Evolutionary conservation across 495 filamentous ascomycete genomes (phyloP).

Genomic region (Aspergillus asperescens): DNA sequence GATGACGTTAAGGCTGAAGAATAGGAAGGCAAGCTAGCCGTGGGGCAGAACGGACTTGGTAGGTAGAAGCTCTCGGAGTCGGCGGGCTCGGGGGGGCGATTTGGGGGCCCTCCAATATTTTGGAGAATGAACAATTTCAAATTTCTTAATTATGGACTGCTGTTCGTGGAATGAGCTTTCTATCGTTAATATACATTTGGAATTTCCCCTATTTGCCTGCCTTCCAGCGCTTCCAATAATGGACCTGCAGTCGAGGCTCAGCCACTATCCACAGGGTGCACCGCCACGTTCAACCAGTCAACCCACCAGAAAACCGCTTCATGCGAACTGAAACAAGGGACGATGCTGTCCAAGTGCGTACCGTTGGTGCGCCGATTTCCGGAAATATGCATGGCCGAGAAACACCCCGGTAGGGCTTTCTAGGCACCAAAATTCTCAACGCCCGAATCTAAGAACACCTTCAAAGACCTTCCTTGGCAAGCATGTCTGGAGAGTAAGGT

Average conservation of each 20-base stretch:
- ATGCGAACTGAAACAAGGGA: not conserved
- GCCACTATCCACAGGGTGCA: constrained; percentile 11
- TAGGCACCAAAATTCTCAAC: constrained; percentile 22
- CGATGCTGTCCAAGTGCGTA: not conserved
- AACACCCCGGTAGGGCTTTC: not conserved
- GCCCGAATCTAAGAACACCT: not conserved
- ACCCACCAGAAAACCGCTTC: not conserved
- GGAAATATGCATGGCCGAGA: constrained; percentile 3
- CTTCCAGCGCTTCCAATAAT: not conserved
- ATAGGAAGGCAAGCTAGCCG: constrained; percentile 10
- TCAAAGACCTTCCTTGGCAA: constrained; percentile 37
- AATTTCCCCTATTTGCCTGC: not conserved
- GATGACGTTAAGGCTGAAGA: constrained; percentile 21
- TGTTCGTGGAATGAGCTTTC: no score
- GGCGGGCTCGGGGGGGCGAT: constrained; percentile 10
- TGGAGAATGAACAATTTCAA: not conserved
- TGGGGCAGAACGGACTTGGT: constrained; percentile 5
- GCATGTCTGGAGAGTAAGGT: constrained; percentile 27
- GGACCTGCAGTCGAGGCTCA: not conserved
- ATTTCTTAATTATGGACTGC: not conserved
- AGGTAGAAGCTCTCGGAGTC: constrained; percentile 17
- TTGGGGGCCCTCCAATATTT: not conserved
- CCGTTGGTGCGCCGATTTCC: constrained; percentile 2
- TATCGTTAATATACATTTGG: not conserved
- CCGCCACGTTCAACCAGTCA: constrained; percentile 12